phyloP scores from a whole-genome alignment of 768 basidiomycete species.

The Calvatia gigantea region DNA sequence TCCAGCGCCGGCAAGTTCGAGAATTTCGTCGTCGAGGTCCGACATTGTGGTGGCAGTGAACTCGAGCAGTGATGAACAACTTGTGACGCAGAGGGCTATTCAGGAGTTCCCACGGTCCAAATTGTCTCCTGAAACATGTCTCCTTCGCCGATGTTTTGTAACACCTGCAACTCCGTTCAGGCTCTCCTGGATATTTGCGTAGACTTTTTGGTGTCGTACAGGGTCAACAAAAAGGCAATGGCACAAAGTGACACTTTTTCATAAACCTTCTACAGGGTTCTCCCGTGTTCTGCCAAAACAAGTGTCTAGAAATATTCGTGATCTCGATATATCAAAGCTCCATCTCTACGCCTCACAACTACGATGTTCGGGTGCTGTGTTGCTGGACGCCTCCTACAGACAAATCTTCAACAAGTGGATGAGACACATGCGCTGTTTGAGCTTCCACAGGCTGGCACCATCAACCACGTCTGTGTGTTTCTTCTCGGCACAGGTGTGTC shows the following conservation, averaged over 20 bases:
- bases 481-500: conserved; percentile 69
- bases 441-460: conserved; percentile 62
- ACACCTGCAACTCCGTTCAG: not conserved
- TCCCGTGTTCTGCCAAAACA: not conserved
- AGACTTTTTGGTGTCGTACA: not conserved
- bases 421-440: conserved; percentile 82
- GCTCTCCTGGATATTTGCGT: not conserved
- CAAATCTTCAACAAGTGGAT: conserved; percentile 77
- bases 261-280: not conserved
- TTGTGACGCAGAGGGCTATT: not conserved
- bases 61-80: not conserved
- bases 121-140: not conserved
- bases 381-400: conserved; percentile 75
- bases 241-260: not conserved
- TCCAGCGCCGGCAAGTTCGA: conserved; percentile 71
- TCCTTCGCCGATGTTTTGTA: too few relatives aligned
- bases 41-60: conserved; percentile 32
- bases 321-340: not conserved
- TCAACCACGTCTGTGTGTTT: conserved; percentile 88
- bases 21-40: conserved; percentile 68
- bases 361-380: conserved; percentile 79
- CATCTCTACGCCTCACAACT: too few relatives aligned
- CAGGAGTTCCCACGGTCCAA: conserved; percentile 7
- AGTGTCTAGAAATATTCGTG: not conserved
- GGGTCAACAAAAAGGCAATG: not conserved